Evolutionary conservation across 306 rosid genomes (phyloP).

Genomic region (Cercis canadensis): DNA sequence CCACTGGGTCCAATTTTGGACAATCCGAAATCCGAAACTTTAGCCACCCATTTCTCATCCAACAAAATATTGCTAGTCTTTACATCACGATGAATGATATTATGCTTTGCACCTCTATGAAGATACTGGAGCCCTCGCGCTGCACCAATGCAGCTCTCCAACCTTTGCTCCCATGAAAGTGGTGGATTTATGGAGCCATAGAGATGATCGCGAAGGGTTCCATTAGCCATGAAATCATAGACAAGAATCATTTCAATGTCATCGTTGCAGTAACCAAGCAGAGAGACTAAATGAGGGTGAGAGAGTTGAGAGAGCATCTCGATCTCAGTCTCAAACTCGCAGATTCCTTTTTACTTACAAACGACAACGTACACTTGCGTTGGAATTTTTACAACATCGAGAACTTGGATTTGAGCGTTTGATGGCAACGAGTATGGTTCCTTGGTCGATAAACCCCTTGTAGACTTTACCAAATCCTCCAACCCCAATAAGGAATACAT

Average conservation of each 20-base stretch:
- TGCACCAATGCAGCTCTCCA: slow-evolving; percentile 39
- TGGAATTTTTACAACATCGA: too few relatives aligned
- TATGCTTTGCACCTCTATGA: slow-evolving; percentile 33
- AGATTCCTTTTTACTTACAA: too few relatives aligned
- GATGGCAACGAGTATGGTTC: neutral
- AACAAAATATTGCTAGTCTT: slow-evolving; percentile 47
- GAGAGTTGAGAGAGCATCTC: slow-evolving; percentile 21
- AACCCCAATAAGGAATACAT: neutral
- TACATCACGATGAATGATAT: slow-evolving; percentile 52
- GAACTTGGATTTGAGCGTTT: slow-evolving; percentile 3
- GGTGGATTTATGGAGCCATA: neutral
- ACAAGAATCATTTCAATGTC: slow-evolving; percentile 39
- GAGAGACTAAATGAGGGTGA: slow-evolving; percentile 3
- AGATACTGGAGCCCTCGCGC: slow-evolving; percentile 50
- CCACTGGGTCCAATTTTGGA: slow-evolving; percentile 40
- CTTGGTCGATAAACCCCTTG: slow-evolving; percentile 1
- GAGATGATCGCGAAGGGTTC: slow-evolving; percentile 45
- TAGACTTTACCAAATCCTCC: slow-evolving; percentile 30
- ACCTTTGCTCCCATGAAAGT: slow-evolving; percentile 43
- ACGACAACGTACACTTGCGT: too few relatives aligned
- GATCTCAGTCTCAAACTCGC: slow-evolving; percentile 6
- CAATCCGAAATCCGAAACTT: slow-evolving; percentile 48
- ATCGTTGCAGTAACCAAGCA: slow-evolving; percentile 26
- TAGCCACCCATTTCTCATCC: slow-evolving; percentile 46
- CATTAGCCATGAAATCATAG: slow-evolving; percentile 45